Base-by-base conservation (phyloP, 495 filamentous ascomycete species). In the Terfezia boudieri region DNA sequence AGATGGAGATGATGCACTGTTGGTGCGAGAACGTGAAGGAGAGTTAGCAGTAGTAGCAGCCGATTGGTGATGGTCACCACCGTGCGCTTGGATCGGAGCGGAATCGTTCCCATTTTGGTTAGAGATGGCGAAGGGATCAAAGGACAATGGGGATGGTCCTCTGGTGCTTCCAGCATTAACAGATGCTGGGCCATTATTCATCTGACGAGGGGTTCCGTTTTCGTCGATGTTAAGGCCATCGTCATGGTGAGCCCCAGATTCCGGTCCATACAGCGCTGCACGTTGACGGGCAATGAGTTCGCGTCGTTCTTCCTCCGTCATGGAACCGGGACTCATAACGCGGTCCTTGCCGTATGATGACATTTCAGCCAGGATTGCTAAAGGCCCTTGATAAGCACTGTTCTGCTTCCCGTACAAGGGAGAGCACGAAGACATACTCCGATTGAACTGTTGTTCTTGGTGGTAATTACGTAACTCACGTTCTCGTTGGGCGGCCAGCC, bases 381-480 rank as follows among this genome's bases (percentile, higher is more conserved):
- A 66, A 70, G 68, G 61, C 64, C 68, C 68, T 70, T 69, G 63
- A 67, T 67, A 51, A 67, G 62, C 61, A 56, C 54, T 35, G 50
- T 22, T 14, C 50, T 61, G 59, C 61, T 60, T 59, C 54, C 57
- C 56, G 57, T 63, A 41, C 61, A 58, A 57, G 52, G 65, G 60
- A 67, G 55, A 53, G 49, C 64, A 61, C 54, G 61, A 62, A 58
- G 63, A 66, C 60, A 59, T 61, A 98, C 90, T 94, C 82, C 89
- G 81, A 72, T 95, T 92, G 75, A 92, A 96, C 79, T 98, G 90
- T 76, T 98, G 90, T 75, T 98, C 90, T 73, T 95, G 90, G 71
- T 98, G 90, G 74, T 95, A 96, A 71, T 98, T 98, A 70, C 90
- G 86, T 70, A 98, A 79, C 74, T 98, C 90, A 70, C 92, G 83